These are phyloP conservation scores for Metarhizium album DNA, from an alignment of 2,329 filamentous ascomycete genomes.

Conservation along the genomic window DNA sequence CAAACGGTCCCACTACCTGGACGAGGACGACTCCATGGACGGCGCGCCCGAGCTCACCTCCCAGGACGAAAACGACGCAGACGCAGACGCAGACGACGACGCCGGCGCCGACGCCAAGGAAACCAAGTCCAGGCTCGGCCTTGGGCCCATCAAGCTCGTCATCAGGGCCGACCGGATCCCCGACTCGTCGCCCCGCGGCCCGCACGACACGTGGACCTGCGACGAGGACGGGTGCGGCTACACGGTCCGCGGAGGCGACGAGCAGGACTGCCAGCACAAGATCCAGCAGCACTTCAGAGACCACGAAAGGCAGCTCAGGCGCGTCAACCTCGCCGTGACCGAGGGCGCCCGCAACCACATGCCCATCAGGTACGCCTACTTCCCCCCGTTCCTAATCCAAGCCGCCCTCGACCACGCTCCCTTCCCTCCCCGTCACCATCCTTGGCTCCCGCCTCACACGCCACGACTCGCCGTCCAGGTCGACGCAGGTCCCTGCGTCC, in stretches of 20 bases:
- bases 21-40: conserved; percentile 16
- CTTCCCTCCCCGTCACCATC: not conserved
- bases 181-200: conserved; percentile 38
- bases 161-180: conserved; percentile 40
- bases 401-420: conserved; percentile 14
- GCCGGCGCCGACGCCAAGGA: not conserved
- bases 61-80: conserved; percentile 7
- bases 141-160: conserved; percentile 29
- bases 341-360: conserved; percentile 44
- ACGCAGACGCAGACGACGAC: conserved; percentile 1
- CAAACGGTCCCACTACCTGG: conserved; percentile 25
- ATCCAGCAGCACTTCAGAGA: conserved; percentile 50
- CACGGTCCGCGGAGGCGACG: conserved; percentile 51
- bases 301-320: conserved; percentile 45
- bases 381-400: conserved; percentile 23
- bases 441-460: not conserved
- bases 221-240: conserved; percentile 52
- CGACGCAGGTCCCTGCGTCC: conserved; percentile 6
- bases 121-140: conserved; percentile 8
- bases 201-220: conserved; percentile 56
- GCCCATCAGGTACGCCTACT: conserved; percentile 43
- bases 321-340: conserved; percentile 41
- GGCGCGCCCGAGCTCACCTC: conserved; percentile 14
- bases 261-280: conserved; percentile 39
- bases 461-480: not conserved